Conservation (phyloP, 2,329 filamentous ascomycete genomes). For the Karstenula rhodostoma region DNA sequence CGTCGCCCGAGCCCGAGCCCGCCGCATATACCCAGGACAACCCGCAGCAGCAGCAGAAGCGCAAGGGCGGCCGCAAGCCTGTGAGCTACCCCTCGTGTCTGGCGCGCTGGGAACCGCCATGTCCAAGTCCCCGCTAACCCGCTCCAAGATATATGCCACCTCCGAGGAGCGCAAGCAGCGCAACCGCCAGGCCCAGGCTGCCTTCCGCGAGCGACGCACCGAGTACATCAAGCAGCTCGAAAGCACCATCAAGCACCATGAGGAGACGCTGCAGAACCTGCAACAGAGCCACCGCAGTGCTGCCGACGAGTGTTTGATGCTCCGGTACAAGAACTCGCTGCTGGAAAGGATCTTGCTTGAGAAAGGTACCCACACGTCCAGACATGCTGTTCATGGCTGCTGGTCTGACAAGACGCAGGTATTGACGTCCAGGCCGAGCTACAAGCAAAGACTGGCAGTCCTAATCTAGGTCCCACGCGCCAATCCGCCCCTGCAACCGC, state of each 20-base stretch:
- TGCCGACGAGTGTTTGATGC: conserved; percentile 96
- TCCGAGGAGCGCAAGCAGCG: conserved; percentile 98
- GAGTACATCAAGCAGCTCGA: conserved; percentile 99
- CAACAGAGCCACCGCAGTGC: conserved; percentile 94
- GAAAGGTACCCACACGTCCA: conserved; percentile 70
- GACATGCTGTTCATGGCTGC: background rate
- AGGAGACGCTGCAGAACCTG: conserved; percentile 89
- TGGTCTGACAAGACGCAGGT: conserved; percentile 60
- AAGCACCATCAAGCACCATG: conserved; percentile 95
- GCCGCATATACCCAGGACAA: conserved; percentile 54
- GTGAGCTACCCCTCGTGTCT: conserved; percentile 64
- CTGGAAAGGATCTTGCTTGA: conserved; percentile 94
- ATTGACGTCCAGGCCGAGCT: conserved; percentile 98
- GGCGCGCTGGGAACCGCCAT: conserved; percentile 36
- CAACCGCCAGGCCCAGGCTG: conserved; percentile 95
- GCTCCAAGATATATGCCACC: conserved; percentile 89
- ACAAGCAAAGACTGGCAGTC: conserved; percentile 88
- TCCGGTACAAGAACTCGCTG: conserved; percentile 97
- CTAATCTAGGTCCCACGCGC: conserved; percentile 73
- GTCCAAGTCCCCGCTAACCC: conserved; percentile 51
- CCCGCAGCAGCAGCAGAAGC: conserved; percentile 72
- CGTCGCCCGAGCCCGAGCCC: conserved; percentile 57
- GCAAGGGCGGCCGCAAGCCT: conserved; percentile 96
- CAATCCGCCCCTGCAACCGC: conserved; percentile 62
- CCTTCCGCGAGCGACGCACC: conserved; percentile 93